phyloP scores from a whole-genome alignment of 2,329 filamentous ascomycete genomes.

The Penicillium sp. region DNA sequence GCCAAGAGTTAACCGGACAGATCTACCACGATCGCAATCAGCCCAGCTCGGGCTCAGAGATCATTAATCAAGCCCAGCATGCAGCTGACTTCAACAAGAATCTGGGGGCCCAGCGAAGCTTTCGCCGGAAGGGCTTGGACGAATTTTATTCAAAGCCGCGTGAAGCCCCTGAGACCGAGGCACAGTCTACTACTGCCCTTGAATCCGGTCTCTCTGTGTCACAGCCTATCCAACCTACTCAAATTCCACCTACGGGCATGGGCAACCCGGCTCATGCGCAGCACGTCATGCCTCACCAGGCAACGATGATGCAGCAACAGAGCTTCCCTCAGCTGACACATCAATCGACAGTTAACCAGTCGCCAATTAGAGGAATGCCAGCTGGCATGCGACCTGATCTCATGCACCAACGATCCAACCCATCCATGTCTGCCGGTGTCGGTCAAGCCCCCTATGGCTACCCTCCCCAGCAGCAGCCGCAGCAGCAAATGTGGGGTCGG shows the following conservation, averaged over 20 bases:
- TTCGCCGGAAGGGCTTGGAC: constrained; percentile 76
- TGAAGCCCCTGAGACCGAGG: constrained; percentile 64
- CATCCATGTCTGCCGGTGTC: constrained; percentile 53
- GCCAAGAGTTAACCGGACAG: constrained; percentile 85
- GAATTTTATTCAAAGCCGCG: constrained; percentile 80
- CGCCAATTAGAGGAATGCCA: constrained; percentile 69
- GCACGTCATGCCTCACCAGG: constrained; percentile 43
- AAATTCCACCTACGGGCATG: constrained; percentile 35
- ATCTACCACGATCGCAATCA: constrained; percentile 86
- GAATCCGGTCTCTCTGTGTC: constrained; percentile 38
- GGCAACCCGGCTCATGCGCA: constrained; percentile 36
- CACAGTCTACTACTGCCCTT: constrained; percentile 30
- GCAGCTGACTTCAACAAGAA: constrained; percentile 88
- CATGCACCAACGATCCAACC: constrained; percentile 65
- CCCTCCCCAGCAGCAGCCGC: constrained; percentile 61
- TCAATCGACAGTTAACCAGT: constrained; percentile 69
- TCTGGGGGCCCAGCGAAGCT: constrained; percentile 74
- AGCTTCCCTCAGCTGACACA: constrained; percentile 70
- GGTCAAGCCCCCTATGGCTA: constrained; percentile 58
- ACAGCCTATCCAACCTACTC: constrained; percentile 42
- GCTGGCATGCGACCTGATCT: constrained; percentile 60
- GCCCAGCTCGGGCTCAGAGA: constrained; percentile 71
- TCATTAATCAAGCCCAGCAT: constrained; percentile 82
- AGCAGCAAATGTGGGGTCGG: constrained; percentile 68
- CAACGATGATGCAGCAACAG: constrained; percentile 51